Base-by-base conservation (phyloP, 768 basidiomycete species). In the Russula ochroleuca region DNA sequence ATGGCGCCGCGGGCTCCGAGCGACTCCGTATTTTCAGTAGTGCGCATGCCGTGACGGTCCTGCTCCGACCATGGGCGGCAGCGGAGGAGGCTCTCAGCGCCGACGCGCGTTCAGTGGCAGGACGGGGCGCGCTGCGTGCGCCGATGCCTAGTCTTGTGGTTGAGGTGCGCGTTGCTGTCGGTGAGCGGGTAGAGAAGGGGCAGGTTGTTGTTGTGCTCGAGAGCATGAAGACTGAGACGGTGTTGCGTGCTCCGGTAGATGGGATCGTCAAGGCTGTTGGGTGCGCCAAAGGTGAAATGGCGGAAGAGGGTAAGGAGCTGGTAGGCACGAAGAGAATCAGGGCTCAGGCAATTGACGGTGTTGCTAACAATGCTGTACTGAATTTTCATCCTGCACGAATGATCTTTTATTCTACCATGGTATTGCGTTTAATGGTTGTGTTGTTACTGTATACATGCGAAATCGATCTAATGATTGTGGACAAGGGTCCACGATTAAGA, bases 221-320 rank as follows among this genome's bases (percentile, higher is more conserved):
- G 77, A 96, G 94, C 71, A 98, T 97, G 94, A 98, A 98, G 83
- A 97, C 94, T 67, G 94, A 96, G 76, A 95, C 90, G 43, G 89
- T 92, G 47, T 73, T 97, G 67, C 80, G 92, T 59, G 85, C 92
- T 15, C 81, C 85, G 63, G 78, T 77, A 9, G 77, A 81, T 41
- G 94, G 93, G 5, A 76, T 85, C 6, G 86, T 96, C 9, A 85
- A 79, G 69, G 78, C 81, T 50, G 83, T 96, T 15, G 83, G 83
- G 15, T 94, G 91, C 71, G 81, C 77, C 73, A 88, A 89, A 70
- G 94, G 94, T 3, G 90, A 94, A 74, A 92, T 94, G 85, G 93
- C 96, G 0, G 88, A 91, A 67, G 93, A 96, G 71, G 92, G 92
- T 5, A 78, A 79, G 72, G 87, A 92, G 70, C 73, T 94, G 58